phyloP scores from a whole-genome alignment of 2,329 filamentous ascomycete species.

The Penicillium sp. region DNA sequence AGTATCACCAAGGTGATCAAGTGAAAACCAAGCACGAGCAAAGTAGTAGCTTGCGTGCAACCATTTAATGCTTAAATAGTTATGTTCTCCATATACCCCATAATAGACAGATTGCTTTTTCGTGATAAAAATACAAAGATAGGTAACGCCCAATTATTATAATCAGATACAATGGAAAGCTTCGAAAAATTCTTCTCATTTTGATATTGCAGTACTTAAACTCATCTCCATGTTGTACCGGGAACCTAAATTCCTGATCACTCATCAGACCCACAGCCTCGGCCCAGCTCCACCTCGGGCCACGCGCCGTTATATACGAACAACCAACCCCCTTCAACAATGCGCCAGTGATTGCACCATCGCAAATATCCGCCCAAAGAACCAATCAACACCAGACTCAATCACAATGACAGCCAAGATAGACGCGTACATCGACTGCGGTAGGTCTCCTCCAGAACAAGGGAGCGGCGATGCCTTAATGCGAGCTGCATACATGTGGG shows the following conservation, averaged over 20 bases:
- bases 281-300: conserved; percentile 21
- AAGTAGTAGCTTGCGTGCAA: not conserved
- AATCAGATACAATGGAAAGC: no score
- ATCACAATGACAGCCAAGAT: conserved; percentile 22
- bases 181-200: no score
- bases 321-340: not conserved
- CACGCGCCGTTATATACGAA: conserved; percentile 3
- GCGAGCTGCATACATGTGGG: not conserved
- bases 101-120: not conserved
- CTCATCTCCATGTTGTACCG: not conserved
- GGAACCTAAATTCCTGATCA: conserved; percentile 16
- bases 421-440: conserved; percentile 25
- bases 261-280: conserved; percentile 25
- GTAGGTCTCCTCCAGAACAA: conserved; percentile 10
- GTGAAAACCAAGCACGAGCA: not conserved
- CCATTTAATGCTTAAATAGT: not conserved
- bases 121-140: no score
- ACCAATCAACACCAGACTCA: not conserved
- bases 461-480: not conserved
- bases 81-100: not conserved
- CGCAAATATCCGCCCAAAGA: not conserved
- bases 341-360: not conserved
- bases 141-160: no score
- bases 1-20: not conserved
- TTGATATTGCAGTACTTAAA: no score